A percentile compares a stretch with the other conserved stretches of the same genome.
Conservation (phyloP, 257 asterid species). For the Mitragyna speciosa region DNA sequence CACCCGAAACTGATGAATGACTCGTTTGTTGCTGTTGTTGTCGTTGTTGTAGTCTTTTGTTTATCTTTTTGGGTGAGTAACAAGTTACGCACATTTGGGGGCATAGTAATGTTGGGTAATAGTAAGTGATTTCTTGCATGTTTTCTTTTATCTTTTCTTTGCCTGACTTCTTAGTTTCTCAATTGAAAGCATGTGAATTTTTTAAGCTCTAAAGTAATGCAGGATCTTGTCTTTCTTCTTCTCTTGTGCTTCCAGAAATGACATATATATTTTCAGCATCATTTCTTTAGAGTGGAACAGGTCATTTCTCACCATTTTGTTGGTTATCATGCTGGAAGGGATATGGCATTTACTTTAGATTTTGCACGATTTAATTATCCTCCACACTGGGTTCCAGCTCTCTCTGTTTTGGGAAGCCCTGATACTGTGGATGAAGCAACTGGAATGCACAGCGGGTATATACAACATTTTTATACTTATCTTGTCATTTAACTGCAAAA, state of each 20-base stretch:
- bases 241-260: not conserved
- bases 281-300: constrained; percentile 79
- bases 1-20: no score
- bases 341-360: constrained; percentile 97
- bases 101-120: not conserved
- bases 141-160: not conserved
- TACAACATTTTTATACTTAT: not conserved
- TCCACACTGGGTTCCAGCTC: constrained; percentile 99
- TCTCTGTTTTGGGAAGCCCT: constrained; percentile 96
- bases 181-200: not conserved
- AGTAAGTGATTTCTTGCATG: not conserved
- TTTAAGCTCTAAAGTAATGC: not conserved
- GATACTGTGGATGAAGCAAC: constrained; percentile 91
- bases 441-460: constrained; percentile 85
- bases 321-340: constrained; percentile 90
- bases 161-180: not conserved
- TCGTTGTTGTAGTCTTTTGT: not conserved
- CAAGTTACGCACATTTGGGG: not conserved
- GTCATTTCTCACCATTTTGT: constrained; percentile 99
- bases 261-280: not conserved
- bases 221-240: not conserved
- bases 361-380: constrained; percentile 99
- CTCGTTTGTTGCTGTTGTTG: no score
- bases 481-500: not conserved
- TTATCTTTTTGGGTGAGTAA: no score